Evolutionary conservation across 805 yeast genomes (phyloP).

Genomic region (Zygoascus biomembranicola): DNA sequence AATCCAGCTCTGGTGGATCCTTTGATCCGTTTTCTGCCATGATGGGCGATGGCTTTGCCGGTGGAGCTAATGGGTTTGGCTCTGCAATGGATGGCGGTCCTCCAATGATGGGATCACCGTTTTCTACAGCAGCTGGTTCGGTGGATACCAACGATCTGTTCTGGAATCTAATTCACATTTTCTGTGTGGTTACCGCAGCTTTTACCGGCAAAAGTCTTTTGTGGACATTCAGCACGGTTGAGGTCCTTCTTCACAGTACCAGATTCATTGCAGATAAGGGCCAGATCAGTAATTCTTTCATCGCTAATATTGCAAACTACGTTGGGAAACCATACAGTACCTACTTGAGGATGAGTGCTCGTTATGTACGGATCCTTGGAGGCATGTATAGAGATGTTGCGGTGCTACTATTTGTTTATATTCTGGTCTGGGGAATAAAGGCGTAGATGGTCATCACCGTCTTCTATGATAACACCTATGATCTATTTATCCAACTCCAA

Average conservation of each 20-base stretch:
- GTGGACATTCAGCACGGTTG: slow-evolving; percentile 17
- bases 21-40: slow-evolving; percentile 7
- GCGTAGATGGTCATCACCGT: too few relatives aligned
- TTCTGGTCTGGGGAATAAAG: slow-evolving; percentile 5
- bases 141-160: slow-evolving; percentile 1
- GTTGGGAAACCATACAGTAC: slow-evolving; percentile 22
- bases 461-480: too few relatives aligned
- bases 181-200: slow-evolving; percentile 16
- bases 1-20: slow-evolving; percentile 2
- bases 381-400: slow-evolving; percentile 19
- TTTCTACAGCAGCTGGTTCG: not conserved
- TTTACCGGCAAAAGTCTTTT: slow-evolving; percentile 7
- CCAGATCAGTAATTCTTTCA: slow-evolving; percentile 1
- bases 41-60: slow-evolving; percentile 2
- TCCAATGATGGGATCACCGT: not conserved
- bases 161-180: slow-evolving; percentile 20
- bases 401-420: slow-evolving; percentile 22
- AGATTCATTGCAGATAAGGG: slow-evolving; percentile 18
- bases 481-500: too few relatives aligned
- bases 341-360: slow-evolving; percentile 17
- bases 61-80: not conserved
- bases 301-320: slow-evolving; percentile 21
- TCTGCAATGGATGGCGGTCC: not conserved
- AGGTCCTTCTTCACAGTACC: slow-evolving; percentile 19
- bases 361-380: slow-evolving; percentile 13